A percentile compares a stretch with the other conserved stretches of the same genome.
Conservation (phyloP, 345 rosid species). For the Trapa bicornis region DNA sequence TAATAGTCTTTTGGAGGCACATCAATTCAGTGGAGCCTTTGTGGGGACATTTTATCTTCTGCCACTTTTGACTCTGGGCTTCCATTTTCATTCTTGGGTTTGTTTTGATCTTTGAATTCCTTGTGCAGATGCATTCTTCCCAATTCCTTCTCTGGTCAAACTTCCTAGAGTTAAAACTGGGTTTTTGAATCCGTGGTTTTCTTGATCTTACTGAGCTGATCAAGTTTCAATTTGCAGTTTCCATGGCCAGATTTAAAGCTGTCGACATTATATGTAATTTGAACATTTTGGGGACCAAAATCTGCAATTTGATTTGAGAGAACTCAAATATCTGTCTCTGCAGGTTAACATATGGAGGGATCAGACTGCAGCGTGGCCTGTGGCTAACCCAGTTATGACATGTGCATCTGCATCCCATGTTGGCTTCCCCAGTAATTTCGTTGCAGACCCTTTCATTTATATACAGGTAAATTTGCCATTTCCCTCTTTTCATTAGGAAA, state of each 20-base stretch:
- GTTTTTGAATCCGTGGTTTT: not conserved
- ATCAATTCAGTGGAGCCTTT: not conserved
- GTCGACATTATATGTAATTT: not conserved
- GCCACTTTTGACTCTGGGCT: not conserved
- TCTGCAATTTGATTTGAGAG: not conserved
- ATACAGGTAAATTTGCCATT: conserved; percentile 38
- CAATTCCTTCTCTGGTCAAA: not conserved
- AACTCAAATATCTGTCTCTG: conserved; percentile 11
- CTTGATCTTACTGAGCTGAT: not conserved
- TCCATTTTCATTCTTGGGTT: not conserved
- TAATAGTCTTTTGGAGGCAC: not conserved
- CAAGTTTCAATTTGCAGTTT: not conserved
- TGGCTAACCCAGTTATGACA: conserved; percentile 86
- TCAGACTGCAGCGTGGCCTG: conserved; percentile 80
- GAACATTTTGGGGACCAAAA: not conserved
- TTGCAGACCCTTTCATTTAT: conserved; percentile 91
- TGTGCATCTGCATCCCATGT: conserved; percentile 72
- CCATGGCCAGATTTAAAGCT: not conserved
- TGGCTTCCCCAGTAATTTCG: conserved; percentile 78
- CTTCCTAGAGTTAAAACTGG: not conserved
- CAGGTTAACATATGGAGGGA: conserved; percentile 69
- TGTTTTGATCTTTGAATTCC: not conserved
- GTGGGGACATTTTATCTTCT: not conserved
- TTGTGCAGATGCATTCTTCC: not conserved
- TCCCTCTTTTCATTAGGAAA: too few relatives aligned